Percentiles rank a stretch among this genome's conserved stretches.
Evolutionary conservation across 2,329 filamentous ascomycete species (phyloP).

Genomic region (Cryoendolithus antarcticus): DNA sequence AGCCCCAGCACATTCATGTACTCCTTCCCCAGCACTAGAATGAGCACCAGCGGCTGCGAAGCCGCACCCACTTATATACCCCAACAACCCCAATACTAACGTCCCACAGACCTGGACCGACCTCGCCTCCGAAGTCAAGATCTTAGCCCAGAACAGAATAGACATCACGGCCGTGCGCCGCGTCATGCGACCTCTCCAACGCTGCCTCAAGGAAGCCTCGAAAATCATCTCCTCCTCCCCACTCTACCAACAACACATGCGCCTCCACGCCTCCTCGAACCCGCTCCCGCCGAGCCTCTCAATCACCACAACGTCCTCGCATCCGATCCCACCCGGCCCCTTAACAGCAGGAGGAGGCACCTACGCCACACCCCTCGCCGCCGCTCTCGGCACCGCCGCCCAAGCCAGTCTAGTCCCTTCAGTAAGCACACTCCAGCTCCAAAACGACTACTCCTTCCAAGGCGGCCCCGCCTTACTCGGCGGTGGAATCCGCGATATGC

Average conservation of each 20-base stretch:
- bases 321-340: slow-evolving; percentile 6
- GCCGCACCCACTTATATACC: too few relatives aligned
- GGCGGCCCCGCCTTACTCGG: neutral
- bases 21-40: neutral
- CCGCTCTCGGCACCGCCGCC: slow-evolving; percentile 76
- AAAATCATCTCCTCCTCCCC: slow-evolving; percentile 56
- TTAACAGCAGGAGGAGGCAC: slow-evolving; percentile 30
- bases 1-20: too few relatives aligned
- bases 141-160: slow-evolving; percentile 21
- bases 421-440: slow-evolving; percentile 9
- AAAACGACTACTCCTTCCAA: slow-evolving; percentile 12
- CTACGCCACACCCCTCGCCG: slow-evolving; percentile 80
- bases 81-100: neutral
- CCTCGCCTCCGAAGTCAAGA: slow-evolving; percentile 49
- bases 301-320: slow-evolving; percentile 15
- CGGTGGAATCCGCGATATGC: slow-evolving; percentile 1
- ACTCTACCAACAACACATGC: slow-evolving; percentile 44
- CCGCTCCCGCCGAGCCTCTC: slow-evolving; percentile 20
- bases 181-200: slow-evolving; percentile 69
- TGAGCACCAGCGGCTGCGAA: neutral
- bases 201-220: slow-evolving; percentile 67
- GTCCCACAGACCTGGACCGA: slow-evolving; percentile 50
- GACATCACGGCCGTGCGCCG: slow-evolving; percentile 54
- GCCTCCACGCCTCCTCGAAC: slow-evolving; percentile 9
- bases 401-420: slow-evolving; percentile 59